A percentile compares a stretch with the other conserved stretches of the same genome.
Conservation (phyloP, 78 protist genomes). For the Dictyostelium purpureum region DNA sequence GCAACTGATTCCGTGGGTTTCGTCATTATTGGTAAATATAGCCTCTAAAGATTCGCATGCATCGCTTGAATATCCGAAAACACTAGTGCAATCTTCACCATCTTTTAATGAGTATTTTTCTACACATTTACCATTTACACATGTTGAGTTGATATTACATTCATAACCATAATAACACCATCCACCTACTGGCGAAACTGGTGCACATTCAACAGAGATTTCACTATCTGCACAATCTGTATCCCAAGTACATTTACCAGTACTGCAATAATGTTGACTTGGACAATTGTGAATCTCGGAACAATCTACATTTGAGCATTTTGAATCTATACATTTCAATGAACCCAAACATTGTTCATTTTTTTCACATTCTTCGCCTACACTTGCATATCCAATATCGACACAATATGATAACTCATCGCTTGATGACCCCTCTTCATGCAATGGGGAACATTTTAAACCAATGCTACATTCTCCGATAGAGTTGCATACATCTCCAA, state of each 20-base stretch:
- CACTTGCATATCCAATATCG: neutral
- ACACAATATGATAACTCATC: too few species aligned
- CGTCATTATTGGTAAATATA: too few species aligned
- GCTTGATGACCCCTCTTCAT: too few species aligned
- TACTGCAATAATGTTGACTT: neutral
- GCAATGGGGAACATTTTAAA: too few species aligned
- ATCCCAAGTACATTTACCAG: neutral
- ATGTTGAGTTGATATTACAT: neutral
- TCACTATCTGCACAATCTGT: too few species aligned
- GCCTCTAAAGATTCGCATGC: too few species aligned
- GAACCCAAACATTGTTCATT: neutral
- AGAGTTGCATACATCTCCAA: too few species aligned
- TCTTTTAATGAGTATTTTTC: neutral
- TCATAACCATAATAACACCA: neutral
- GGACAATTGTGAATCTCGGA: neutral
- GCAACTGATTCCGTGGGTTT: too few species aligned
- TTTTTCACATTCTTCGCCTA: neutral
- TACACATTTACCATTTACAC: neutral
- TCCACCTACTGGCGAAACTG: neutral
- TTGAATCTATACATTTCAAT: neutral
- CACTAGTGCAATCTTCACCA: neutral
- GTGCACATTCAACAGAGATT: neutral
- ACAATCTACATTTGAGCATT: neutral
- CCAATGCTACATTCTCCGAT: too few species aligned
- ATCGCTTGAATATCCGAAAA: neutral